Evolutionary conservation across 106 monocot genomes (phyloP), one percentile per base, ranked within the genome.

Genomic region (Apostasia shenzhenica): DNA sequence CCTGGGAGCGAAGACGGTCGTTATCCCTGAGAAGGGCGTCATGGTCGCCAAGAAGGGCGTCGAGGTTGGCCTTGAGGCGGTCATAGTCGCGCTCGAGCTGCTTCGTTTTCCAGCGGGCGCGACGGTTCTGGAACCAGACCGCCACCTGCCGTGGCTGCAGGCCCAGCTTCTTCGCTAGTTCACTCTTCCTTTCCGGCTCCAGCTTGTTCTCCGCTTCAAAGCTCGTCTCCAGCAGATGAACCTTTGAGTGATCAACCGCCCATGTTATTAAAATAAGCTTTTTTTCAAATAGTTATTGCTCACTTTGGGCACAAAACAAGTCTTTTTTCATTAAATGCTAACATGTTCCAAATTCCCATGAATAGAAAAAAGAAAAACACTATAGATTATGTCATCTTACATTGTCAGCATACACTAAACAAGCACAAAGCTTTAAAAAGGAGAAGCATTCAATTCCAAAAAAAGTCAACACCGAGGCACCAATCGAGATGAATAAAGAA

Each of bases 121-220:
- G 81, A 3, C 85, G 81, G 74, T 85, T 81, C 71, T 85, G 85
- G 54, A 86, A 86, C 86, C 86, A 90, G 9, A 90, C 77, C 2
- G 90, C 90, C 45, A 91, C 83, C 73, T 91, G 90, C 52, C 90
- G 48, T 3, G 86, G 90, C 54, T 86, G 86, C 51, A 91, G 74
- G 7, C 90, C 90, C 2, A 91, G 79, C 51, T 82, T 78, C 71
- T 76, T 79, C 1, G 91, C 91, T 59, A 91, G 84, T 76, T 91
- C 83, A 44, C 55, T 79, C 78, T 91, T 91, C 70, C 84, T 43
- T 74, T 91, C 91, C 38, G 91, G 91, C 81, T 91, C 91, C 51
- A 91, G 81, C 81, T 90, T 90, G 78, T 86, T 90, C 71, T 90
- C 90, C 63, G 45, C 73, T 72, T 86, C 86, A 49, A 91, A 91